Conservation (phyloP, 805 yeast genomes). For the Debaryomyces castellii region DNA sequence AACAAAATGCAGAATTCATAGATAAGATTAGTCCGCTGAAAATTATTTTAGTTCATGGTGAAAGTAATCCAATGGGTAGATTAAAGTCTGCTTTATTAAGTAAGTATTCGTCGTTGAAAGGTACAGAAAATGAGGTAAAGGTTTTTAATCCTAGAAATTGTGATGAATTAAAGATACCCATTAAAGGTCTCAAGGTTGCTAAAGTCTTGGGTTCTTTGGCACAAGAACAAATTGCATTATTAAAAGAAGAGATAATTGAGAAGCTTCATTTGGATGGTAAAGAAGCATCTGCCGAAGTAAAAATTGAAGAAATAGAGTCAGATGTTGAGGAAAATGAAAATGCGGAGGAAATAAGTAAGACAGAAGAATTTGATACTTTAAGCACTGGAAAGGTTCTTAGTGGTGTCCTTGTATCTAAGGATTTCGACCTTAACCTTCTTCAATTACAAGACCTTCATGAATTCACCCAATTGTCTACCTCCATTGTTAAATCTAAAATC, state of each 20-base stretch:
- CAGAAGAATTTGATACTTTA: conserved; percentile 7
- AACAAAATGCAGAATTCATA: conserved; percentile 88
- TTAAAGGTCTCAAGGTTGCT: conserved; percentile 82
- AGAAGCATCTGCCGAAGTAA: conserved; percentile 36
- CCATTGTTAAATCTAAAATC: conserved; percentile 81
- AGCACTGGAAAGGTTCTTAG: conserved; percentile 46
- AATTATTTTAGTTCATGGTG: conserved; percentile 95
- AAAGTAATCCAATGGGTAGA: conserved; percentile 97
- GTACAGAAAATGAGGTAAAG: conserved; percentile 85
- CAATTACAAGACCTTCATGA: conserved; percentile 87
- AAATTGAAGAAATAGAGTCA: conserved; percentile 30
- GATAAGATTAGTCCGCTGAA: conserved; percentile 82
- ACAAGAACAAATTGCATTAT: conserved; percentile 34
- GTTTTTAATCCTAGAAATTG: conserved; percentile 93
- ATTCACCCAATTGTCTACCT: conserved; percentile 81
- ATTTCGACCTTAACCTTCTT: conserved; percentile 81
- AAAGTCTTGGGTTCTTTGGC: conserved; percentile 61
- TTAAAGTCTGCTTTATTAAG: conserved; percentile 88
- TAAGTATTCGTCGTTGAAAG: conserved; percentile 76
- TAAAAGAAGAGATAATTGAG: conserved; percentile 55
- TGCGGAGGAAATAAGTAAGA: conserved; percentile 4
- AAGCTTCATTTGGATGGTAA: conserved; percentile 43
- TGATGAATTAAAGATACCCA: conserved; percentile 70
- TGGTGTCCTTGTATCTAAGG: conserved; percentile 89
- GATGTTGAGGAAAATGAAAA: conserved; percentile 4